Base-by-base conservation (phyloP, 106 monocot genomes). In the Acorus calamus region DNA sequence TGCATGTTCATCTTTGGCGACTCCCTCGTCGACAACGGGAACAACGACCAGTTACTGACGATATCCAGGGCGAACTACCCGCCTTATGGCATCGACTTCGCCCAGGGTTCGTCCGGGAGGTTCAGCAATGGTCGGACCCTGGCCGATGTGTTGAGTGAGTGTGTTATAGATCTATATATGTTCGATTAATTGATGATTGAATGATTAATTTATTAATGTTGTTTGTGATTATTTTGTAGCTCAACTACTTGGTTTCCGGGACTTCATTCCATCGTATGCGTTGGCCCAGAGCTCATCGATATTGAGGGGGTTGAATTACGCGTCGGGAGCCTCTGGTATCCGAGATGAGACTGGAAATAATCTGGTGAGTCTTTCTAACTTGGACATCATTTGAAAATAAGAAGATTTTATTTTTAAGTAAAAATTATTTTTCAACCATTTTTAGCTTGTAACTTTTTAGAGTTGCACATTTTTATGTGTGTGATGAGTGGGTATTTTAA, bases 1-100 rank as follows among this genome's bases (percentile, higher is more conserved):
- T 78, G 92, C 73, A 68, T 92, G 70, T 88, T 80, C 83, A 76
- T 88, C 56, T 92, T 92, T 61, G 92, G 92, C 0, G 92, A 92
- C 53, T 92, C 92, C 7, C 72, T 92, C 6, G 85, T 92, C 43
- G 92, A 92, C 76, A 92, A 83, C 47, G 92, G 92, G 55, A 92
- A 92, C 74, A 87, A 92, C 82, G 87, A 92, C 56, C 12, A 46
- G 28, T 64, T 92, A 47, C 63, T 92, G 7, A 83, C 88, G 3
- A 79, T 92, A 5, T 79, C 92, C 7, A 65, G 88, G 56, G 92
- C 92, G 3, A 92, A 92, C 62, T 92, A 88, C 66, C 13, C 66
- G 53, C 92, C 92, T 6, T 92, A 88, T 11, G 92, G 88, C 49
- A 60, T 92, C 64, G 92, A 92, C 76, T 92, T 88, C 69, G 57